These are phyloP conservation scores for Ophiostoma sp. DNA, from an alignment of 2,329 filamentous ascomycete species.

Conservation along the genomic window DNA sequence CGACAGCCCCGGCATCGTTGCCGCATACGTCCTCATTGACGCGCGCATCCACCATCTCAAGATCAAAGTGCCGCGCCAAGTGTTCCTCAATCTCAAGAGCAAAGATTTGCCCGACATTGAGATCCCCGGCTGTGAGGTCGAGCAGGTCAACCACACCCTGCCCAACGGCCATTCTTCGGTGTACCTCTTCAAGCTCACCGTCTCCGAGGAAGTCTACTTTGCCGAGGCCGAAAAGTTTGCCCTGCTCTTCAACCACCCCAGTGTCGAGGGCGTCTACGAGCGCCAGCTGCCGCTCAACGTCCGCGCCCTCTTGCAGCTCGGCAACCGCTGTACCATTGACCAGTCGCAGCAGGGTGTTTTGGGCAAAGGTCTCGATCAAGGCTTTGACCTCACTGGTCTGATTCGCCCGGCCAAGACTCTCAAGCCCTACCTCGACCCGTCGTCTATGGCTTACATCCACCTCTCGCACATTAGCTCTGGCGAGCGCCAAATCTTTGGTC, in stretches of 20 bases:
- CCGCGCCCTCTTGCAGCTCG: conserved; percentile 83
- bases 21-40: conserved; percentile 89
- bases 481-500: conserved; percentile 87
- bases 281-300: conserved; percentile 85
- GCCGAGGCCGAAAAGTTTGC: conserved; percentile 80
- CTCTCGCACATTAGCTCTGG: conserved; percentile 90
- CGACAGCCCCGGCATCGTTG: conserved; percentile 81
- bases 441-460: conserved; percentile 80
- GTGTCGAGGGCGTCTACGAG: conserved; percentile 96
- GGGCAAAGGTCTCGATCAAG: conserved; percentile 87
- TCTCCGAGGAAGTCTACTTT: conserved; percentile 85
- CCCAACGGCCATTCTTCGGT: conserved; percentile 94
- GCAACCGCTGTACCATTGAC: conserved; percentile 91
- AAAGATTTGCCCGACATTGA: conserved; percentile 86
- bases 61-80: conserved; percentile 80
- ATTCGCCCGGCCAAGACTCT: conserved; percentile 62
- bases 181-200: conserved; percentile 90
- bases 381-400: conserved; percentile 81
- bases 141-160: conserved; percentile 90
- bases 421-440: conserved; percentile 70
- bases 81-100: conserved; percentile 89
- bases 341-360: conserved; percentile 86
- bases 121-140: conserved; percentile 79
- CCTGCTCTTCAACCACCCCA: conserved; percentile 83
- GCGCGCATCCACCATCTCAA: conserved; percentile 86